Percentiles rank a stretch among this genome's conserved stretches.
Evolutionary conservation across 1,284 basidiomycete species (phyloP).

Genomic region (Boletus subluridellus): DNA sequence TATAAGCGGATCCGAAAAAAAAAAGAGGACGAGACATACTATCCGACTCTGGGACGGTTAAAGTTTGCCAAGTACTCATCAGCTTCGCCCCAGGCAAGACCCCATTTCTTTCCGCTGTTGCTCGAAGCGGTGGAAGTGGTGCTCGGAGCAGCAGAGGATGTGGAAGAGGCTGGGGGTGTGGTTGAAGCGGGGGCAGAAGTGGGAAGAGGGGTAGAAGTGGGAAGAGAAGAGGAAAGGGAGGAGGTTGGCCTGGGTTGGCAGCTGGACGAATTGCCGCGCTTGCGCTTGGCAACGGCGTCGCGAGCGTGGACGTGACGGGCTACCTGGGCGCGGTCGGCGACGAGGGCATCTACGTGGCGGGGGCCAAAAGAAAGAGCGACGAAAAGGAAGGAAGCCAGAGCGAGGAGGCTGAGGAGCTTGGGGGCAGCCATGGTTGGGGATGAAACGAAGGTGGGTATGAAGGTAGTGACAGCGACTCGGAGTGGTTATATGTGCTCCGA

Average conservation of each 20-base stretch:
- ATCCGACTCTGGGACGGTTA: constrained; percentile 25
- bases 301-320: constrained; percentile 41
- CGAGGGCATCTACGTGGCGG: constrained; percentile 50
- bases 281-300: constrained; percentile 48
- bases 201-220: background rate
- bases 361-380: constrained; percentile 50
- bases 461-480: background rate
- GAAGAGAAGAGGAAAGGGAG: background rate
- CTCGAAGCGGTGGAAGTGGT: background rate
- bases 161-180: constrained; percentile 13
- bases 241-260: constrained; percentile 53
- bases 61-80: constrained; percentile 26
- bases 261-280: constrained; percentile 40
- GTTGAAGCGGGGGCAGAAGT: background rate
- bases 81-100: constrained; percentile 32
- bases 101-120: constrained; percentile 19
- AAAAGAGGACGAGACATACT: constrained; percentile 22
- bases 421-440: constrained; percentile 45
- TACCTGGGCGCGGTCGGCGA: constrained; percentile 40
- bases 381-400: constrained; percentile 55
- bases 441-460: background rate
- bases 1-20: background rate
- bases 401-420: constrained; percentile 55
- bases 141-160: constrained; percentile 18
- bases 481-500: background rate